These are phyloP conservation scores for Backusella sp. DNA, from an alignment of 192 early-diverging fungal species.

Conservation along the genomic window DNA sequence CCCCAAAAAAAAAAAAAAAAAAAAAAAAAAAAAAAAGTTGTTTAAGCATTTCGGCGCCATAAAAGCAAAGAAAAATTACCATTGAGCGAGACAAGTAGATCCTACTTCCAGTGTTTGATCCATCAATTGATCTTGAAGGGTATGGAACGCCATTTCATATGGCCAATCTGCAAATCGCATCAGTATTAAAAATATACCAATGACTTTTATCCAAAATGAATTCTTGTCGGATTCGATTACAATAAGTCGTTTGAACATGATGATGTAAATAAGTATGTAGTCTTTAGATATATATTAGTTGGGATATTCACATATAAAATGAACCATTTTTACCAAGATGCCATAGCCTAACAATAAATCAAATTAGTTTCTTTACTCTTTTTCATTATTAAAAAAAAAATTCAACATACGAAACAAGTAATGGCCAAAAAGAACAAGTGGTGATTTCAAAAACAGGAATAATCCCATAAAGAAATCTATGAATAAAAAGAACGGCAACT, in stretches of 20 bases:
- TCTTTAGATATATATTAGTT: slow-evolving; percentile 6
- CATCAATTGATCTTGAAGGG: slow-evolving; percentile 10
- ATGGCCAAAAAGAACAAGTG: slow-evolving; percentile 31
- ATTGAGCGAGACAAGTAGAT: slow-evolving; percentile 27
- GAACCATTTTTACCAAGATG: background rate
- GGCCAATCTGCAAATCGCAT: slow-evolving; percentile 42
- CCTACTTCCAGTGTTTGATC: slow-evolving; percentile 8
- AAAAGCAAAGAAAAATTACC: slow-evolving; percentile 10
- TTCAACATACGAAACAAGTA: slow-evolving; percentile 35
- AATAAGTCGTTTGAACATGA: slow-evolving; percentile 36
- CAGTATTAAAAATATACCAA: slow-evolving; percentile 20
- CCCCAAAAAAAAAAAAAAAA: no score
- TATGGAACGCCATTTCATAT: slow-evolving; percentile 26
- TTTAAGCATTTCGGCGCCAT: background rate
- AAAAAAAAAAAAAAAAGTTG: background rate
- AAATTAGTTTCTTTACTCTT: background rate
- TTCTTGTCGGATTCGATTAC: slow-evolving; percentile 24
- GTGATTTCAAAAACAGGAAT: slow-evolving; percentile 36
- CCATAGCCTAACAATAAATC: slow-evolving; percentile 5
- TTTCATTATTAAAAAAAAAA: background rate
- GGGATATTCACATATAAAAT: background rate
- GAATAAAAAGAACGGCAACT: slow-evolving; percentile 23
- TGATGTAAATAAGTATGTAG: slow-evolving; percentile 25
- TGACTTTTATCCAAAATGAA: slow-evolving; percentile 24
- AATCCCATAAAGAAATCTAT: slow-evolving; percentile 31